Conservation (phyloP, 257 asterid genomes). For the Primulina huaijiensis region DNA sequence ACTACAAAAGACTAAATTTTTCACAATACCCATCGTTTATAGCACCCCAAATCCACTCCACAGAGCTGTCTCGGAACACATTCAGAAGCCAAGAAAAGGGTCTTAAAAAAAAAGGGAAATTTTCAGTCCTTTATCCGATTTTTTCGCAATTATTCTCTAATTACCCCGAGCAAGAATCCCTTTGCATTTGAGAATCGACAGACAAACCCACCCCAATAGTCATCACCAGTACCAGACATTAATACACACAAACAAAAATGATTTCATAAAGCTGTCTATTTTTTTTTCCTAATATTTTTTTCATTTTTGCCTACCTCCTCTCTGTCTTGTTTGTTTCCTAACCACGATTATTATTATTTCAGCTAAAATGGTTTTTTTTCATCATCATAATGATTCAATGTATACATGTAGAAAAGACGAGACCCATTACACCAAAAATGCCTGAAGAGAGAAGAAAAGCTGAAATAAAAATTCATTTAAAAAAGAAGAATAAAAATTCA, state of each 20-base stretch:
- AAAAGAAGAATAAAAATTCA: no score
- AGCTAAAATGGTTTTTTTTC: conserved; percentile 29
- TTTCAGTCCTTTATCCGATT: conserved; percentile 41
- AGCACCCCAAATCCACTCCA: conserved; percentile 11
- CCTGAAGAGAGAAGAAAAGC: conserved; percentile 18
- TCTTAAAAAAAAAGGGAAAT: not conserved
- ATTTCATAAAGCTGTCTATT: conserved; percentile 22
- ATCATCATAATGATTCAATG: conserved; percentile 32
- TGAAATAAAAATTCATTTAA: not conserved
- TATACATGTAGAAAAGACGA: conserved; percentile 42
- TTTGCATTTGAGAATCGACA: conserved; percentile 43
- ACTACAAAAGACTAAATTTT: conserved; percentile 12
- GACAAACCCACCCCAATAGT: conserved; percentile 42
- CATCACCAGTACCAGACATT: conserved; percentile 38
- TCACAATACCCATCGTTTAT: not conserved
- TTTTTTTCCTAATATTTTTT: conserved; percentile 18
- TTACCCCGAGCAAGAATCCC: conserved; percentile 31
- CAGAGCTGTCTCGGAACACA: not conserved
- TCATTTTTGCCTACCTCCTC: conserved; percentile 17
- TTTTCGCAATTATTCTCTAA: conserved; percentile 36
- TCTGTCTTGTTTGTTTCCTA: conserved; percentile 31
- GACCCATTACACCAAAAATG: conserved; percentile 36
- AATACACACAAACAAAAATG: conserved; percentile 45
- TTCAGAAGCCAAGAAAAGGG: conserved; percentile 24
- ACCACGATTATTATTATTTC: conserved; percentile 38